Percentiles rank a stretch among this genome's conserved stretches.
Conservation (phyloP, 2,329 filamentous ascomycete genomes). For the Lecanicillium sp. region DNA sequence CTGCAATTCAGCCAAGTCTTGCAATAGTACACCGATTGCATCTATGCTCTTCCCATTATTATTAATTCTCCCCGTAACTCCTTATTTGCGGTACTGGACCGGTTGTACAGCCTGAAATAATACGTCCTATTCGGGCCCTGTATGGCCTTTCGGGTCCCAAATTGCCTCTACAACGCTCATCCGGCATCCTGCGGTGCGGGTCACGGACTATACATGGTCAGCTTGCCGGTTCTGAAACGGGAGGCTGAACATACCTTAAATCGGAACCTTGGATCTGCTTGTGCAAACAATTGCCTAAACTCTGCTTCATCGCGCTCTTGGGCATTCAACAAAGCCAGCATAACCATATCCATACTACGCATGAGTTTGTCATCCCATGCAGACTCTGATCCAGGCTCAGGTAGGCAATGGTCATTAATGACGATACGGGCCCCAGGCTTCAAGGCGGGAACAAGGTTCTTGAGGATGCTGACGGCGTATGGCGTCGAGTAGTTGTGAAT, state of each 20-base stretch:
- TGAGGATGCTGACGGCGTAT: conserved; percentile 39
- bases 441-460: conserved; percentile 43
- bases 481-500: conserved; percentile 53
- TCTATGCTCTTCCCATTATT: too few relatives aligned
- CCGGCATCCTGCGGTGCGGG: conserved; percentile 29
- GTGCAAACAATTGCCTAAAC: conserved; percentile 35
- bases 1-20: too few relatives aligned
- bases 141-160: too few relatives aligned
- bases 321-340: conserved; percentile 43
- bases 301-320: conserved; percentile 40
- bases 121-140: too few relatives aligned
- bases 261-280: conserved; percentile 31
- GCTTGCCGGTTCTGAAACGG: not conserved
- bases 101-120: too few relatives aligned
- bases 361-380: conserved; percentile 39
- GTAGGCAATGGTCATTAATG: conserved; percentile 37
- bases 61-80: too few relatives aligned
- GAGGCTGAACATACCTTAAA: conserved; percentile 28
- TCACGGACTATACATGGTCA: conserved; percentile 26
- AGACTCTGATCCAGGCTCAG: conserved; percentile 28
- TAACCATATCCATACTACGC: conserved; percentile 41
- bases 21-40: too few relatives aligned
- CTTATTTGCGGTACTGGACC: too few relatives aligned
- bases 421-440: conserved; percentile 43
- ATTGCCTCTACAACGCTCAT: conserved; percentile 42